Percentiles rank a stretch among this genome's conserved stretches.
Conservation (phyloP, 495 filamentous ascomycete genomes). For the Chaetomidium leptoderma region DNA sequence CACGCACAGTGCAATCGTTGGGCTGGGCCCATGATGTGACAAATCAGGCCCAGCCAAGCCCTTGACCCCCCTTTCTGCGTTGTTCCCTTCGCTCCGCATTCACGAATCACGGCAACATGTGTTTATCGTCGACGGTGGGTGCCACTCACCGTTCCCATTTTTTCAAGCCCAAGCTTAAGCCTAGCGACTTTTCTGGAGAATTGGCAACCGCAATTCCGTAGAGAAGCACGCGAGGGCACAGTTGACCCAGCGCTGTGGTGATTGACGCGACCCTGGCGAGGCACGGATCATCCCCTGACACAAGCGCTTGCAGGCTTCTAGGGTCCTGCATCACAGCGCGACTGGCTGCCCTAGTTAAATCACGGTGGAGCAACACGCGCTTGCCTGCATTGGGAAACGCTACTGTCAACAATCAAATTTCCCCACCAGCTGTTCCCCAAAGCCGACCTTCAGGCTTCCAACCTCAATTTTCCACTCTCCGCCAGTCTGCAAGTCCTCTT, state of each 20-base stretch:
- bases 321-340: neutral
- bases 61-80: neutral
- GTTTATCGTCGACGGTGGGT: no score
- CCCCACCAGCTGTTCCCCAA: constrained; percentile 29
- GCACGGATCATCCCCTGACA: constrained; percentile 10
- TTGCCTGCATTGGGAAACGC: constrained; percentile 30
- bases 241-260: no score
- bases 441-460: constrained; percentile 30
- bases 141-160: no score
- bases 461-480: constrained; percentile 35
- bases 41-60: constrained; percentile 10
- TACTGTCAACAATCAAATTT: constrained; percentile 40
- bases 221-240: no score
- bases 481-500: constrained; percentile 25
- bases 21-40: no score
- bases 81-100: neutral
- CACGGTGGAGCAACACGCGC: constrained; percentile 23
- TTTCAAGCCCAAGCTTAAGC: no score
- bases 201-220: no score
- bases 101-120: no score
- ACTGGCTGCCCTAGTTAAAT: constrained; percentile 31
- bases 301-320: constrained; percentile 7
- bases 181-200: no score
- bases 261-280: no score
- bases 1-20: no score